phyloP scores from a whole-genome alignment of 371 early-diverging fungal species.

The Syncephalastrum sp. region DNA sequence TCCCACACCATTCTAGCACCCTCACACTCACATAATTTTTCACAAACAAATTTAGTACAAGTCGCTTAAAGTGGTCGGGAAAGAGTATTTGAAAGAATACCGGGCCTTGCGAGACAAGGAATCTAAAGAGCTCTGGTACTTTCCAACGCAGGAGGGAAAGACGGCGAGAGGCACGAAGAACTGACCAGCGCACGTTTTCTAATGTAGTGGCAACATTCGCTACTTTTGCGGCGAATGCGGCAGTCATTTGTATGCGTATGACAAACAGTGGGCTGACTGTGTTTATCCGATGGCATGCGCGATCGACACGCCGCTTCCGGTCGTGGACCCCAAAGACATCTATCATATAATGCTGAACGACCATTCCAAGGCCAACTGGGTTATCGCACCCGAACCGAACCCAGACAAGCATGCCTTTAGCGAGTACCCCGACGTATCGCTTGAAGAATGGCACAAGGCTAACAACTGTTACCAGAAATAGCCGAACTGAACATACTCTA shows the following conservation, averaged over 20 bases:
- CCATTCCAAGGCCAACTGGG: conserved; percentile 42
- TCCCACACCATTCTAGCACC: background rate
- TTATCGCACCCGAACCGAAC: conserved; percentile 13
- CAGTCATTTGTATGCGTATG: conserved; percentile 39
- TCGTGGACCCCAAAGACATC: conserved; percentile 17
- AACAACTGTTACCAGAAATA: conserved; percentile 12
- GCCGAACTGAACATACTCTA: background rate
- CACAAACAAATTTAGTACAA: conserved; percentile 19
- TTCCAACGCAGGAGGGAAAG: background rate
- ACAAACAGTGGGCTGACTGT: conserved; percentile 25
- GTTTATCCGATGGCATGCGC: conserved; percentile 46
- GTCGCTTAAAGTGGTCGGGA: conserved; percentile 32
- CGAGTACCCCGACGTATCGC: conserved; percentile 39
- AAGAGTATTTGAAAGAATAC: conserved; percentile 37
- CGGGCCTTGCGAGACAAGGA: conserved; percentile 35
- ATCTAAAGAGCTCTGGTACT: conserved; percentile 35
- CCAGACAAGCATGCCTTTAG: conserved; percentile 21
- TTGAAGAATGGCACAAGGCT: conserved; percentile 47
- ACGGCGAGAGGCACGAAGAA: background rate
- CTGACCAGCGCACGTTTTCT: background rate
- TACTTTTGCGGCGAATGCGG: conserved; percentile 51
- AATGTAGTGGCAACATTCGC: conserved; percentile 39
- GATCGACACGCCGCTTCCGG: conserved; percentile 39
- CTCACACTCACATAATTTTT: background rate
- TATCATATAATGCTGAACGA: conserved; percentile 34